Conservation (phyloP, 208 protist species). For the Angomonas deanei region DNA sequence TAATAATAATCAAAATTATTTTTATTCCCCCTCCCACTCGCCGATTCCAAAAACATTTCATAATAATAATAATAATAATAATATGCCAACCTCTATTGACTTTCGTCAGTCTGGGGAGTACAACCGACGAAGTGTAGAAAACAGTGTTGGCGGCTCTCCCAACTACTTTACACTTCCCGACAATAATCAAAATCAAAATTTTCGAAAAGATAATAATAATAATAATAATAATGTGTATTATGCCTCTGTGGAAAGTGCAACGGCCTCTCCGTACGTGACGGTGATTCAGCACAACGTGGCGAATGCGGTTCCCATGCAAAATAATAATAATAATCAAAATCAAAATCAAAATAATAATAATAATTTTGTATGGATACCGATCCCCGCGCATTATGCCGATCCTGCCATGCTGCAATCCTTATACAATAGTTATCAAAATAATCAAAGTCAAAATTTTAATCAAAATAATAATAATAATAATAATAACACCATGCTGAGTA, state of each 20-base stretch:
- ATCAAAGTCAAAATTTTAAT: background rate
- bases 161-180: background rate
- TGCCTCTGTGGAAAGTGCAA: no score
- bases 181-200: background rate
- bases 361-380: background rate
- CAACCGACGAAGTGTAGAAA: background rate
- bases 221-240: no score
- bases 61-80: conserved; percentile 1
- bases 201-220: background rate
- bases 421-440: background rate
- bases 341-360: background rate
- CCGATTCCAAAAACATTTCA: no score
- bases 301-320: no score
- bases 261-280: no score
- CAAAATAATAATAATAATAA: background rate
- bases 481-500: no score
- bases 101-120: background rate
- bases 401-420: background rate
- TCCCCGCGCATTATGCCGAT: background rate
- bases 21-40: no score
- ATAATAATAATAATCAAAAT: background rate
- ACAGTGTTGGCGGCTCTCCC: background rate
- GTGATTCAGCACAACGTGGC: no score
- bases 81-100: no score
- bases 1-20: no score